Evolutionary conservation across 352 stramenopile genomes (phyloP), one percentile per base, ranked within the genome.

Genomic region (Phytophthora uliginosa): DNA sequence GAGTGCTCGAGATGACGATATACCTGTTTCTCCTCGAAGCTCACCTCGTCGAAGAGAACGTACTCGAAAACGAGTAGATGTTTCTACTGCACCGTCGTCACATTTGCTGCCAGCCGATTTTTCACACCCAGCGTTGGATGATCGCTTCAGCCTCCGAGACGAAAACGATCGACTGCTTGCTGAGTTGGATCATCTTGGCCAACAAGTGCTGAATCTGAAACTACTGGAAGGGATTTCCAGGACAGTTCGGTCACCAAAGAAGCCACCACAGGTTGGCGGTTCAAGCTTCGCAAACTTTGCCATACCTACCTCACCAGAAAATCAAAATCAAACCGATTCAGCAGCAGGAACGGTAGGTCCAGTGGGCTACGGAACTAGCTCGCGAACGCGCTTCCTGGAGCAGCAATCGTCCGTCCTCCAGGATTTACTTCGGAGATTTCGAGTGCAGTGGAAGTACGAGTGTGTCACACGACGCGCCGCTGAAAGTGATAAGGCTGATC

Each of bases 391-490:
- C 22, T 88, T 85, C 54, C 52, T 88, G 4, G 85, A 89, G 52
- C 85, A 89, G 15, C 85, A 92, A 50, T 48, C 84, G 1, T 63
- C 61, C 1, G 74, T 90, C 4, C 72, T 89, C 3, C 83, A 91
- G 45, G 74, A 88, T 58, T 68, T 92, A 28, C 71, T 92, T 33
- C 68, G 63, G 4, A 72, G 79, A 13, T 90, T 91, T 63, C 73
- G 79, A 33, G 47, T 73, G 13, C 82, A 92, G 56, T 89, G 77
- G 77, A 86, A 87, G 24, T 73, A 82, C 22, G 81, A 86, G n/a
- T 69, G 74, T 42, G 74, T 72, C 48, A 77, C 74, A 9, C 68
- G 72, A 22, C 67, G 74, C 8, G 47, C 73, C 20, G 59, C 77
- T 1, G 83, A 90, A 31, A 69, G 56, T 31, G 83, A 90, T 40